A percentile compares a stretch with the other conserved stretches of the same genome.
These are phyloP conservation scores for Clonostachys rhizophaga DNA, from an alignment of 2,329 filamentous ascomycete genomes.

Conservation along the genomic window DNA sequence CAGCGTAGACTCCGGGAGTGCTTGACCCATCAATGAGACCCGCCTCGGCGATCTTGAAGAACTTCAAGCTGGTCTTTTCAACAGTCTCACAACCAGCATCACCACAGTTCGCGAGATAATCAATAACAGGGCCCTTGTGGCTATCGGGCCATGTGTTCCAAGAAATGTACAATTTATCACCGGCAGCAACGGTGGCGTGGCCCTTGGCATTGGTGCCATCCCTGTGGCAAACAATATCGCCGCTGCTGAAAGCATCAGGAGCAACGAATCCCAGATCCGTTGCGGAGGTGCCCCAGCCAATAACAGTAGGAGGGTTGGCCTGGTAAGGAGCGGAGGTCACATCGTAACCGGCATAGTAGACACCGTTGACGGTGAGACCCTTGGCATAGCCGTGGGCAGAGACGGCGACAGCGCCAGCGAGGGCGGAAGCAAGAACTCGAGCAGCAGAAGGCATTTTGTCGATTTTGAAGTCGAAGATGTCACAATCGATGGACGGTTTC, in stretches of 20 bases:
- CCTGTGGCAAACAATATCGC: conserved; percentile 31
- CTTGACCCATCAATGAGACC: conserved; percentile 41
- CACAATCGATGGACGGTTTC: conserved; percentile 1
- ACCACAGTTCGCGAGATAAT: conserved; percentile 48
- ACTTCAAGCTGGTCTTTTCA: conserved; percentile 43
- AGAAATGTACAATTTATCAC: conserved; percentile 20
- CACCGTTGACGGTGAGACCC: conserved; percentile 1
- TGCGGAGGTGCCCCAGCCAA: conserved; percentile 5
- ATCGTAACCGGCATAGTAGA: conserved; percentile 1
- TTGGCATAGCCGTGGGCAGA: conserved; percentile 3
- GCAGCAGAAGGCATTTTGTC: conserved; percentile 16
- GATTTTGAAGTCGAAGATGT: not conserved
- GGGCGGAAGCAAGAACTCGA: conserved; percentile 13
- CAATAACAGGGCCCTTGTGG: conserved; percentile 54
- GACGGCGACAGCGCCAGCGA: conserved; percentile 8
- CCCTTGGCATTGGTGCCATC: conserved; percentile 20
- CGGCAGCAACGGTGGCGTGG: conserved; percentile 7
- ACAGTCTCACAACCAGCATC: conserved; percentile 48
- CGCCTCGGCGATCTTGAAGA: conserved; percentile 53
- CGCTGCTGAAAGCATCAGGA: conserved; percentile 23
- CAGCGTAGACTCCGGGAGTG: conserved; percentile 44
- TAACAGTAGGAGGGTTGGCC: not conserved
- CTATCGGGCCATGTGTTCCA: conserved; percentile 65
- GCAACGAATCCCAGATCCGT: conserved; percentile 27
- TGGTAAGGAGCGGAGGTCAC: not conserved